Evolutionary conservation across 805 yeast species (phyloP).

Genomic region (Komagataella mondaviorum): DNA sequence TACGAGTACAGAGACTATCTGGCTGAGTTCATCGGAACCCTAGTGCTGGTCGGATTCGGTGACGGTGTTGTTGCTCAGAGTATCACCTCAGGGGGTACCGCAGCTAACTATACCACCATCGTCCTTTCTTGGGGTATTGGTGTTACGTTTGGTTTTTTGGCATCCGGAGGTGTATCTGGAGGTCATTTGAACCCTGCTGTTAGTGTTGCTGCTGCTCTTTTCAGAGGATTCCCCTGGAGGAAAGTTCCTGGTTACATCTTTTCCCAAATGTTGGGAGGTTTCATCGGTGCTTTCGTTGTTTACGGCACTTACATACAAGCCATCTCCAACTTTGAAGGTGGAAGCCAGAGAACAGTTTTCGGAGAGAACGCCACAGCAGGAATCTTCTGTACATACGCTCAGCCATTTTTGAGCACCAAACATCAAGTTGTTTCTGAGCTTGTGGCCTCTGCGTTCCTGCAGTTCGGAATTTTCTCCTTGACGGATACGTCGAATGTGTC

Average conservation of each 20-base stretch:
- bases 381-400: constrained; percentile 29
- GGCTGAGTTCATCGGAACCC: constrained; percentile 39
- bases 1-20: constrained; percentile 27
- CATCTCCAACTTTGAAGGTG: constrained; percentile 22
- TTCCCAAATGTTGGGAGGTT: constrained; percentile 36
- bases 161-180: constrained; percentile 43
- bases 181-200: constrained; percentile 47
- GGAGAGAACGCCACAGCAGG: constrained; percentile 24
- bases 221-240: constrained; percentile 36
- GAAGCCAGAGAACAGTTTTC: constrained; percentile 14
- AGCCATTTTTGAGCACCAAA: constrained; percentile 20
- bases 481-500: constrained; percentile 34
- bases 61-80: constrained; percentile 35
- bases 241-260: constrained; percentile 30
- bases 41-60: constrained; percentile 31
- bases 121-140: constrained; percentile 43
- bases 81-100: constrained; percentile 19
- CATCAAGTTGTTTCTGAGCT: constrained; percentile 36
- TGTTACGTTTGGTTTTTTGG: constrained; percentile 34
- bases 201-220: constrained; percentile 30
- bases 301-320: constrained; percentile 30
- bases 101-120: constrained; percentile 27
- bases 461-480: constrained; percentile 33
- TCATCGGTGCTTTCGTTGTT: constrained; percentile 29
- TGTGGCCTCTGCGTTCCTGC: constrained; percentile 28